phyloP scores from a whole-genome alignment of 768 basidiomycete species.

The Hypholoma fasciculare region DNA sequence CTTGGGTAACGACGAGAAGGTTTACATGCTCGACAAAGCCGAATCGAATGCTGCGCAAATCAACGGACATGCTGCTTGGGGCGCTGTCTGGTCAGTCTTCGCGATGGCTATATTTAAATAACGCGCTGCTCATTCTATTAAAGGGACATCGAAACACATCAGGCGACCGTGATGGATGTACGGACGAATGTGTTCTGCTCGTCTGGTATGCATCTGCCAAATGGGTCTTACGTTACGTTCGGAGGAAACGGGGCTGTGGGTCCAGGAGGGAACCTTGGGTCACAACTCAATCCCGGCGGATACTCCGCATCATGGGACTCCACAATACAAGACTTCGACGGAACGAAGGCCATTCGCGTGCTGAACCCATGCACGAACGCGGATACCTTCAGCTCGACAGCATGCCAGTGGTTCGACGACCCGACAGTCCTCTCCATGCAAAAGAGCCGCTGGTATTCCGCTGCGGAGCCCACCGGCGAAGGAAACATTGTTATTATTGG shows the following conservation, averaged over 20 bases:
- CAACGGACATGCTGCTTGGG: conserved; percentile 74
- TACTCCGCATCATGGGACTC: conserved; percentile 59
- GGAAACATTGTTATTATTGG: conserved; percentile 83
- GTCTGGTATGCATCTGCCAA: conserved; percentile 83
- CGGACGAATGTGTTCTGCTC: conserved; percentile 78
- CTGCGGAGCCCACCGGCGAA: conserved; percentile 71
- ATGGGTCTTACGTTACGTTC: conserved; percentile 72
- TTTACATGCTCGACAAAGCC: conserved; percentile 90
- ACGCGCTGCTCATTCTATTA: neutral
- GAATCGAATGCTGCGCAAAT: conserved; percentile 73
- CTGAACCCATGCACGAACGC: conserved; percentile 69
- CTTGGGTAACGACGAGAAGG: conserved; percentile 74
- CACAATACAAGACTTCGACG: conserved; percentile 79
- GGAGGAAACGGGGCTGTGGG: conserved; percentile 83
- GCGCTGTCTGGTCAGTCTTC: conserved; percentile 57
- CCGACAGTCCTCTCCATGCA: conserved; percentile 63
- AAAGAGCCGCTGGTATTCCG: conserved; percentile 76
- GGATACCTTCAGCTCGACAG: conserved; percentile 44
- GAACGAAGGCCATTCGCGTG: conserved; percentile 76
- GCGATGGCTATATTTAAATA: neutral
- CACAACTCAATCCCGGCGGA: conserved; percentile 44
- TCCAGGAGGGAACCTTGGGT: conserved; percentile 61
- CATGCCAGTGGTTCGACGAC: conserved; percentile 78
- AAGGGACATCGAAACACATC: conserved; percentile 65
- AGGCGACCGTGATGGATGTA: conserved; percentile 68